Evolutionary conservation across 2,329 filamentous ascomycete genomes (phyloP).

Genomic region (Corynespora cassiicola): DNA sequence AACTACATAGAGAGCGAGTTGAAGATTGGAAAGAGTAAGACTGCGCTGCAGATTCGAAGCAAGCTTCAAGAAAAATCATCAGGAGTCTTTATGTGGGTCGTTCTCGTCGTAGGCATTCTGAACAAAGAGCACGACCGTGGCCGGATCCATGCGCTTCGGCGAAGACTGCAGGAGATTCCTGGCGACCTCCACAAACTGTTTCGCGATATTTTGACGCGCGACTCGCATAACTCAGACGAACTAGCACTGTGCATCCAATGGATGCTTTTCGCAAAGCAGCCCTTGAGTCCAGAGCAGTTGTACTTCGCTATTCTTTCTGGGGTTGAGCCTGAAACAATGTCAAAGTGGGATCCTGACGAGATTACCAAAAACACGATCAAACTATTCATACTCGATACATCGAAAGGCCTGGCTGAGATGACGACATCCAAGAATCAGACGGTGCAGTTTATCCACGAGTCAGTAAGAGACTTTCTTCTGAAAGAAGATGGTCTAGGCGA

Average conservation of each 20-base stretch:
- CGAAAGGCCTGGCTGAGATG: conserved; percentile 20
- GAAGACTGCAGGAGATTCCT: conserved; percentile 30
- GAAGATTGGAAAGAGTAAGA: conserved; percentile 16
- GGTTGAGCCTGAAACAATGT: conserved; percentile 6
- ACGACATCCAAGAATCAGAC: conserved; percentile 18
- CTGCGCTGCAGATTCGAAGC: conserved; percentile 18
- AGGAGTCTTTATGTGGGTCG: conserved; percentile 21
- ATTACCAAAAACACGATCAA: conserved; percentile 12
- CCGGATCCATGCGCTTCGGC: conserved; percentile 31
- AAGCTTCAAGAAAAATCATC: conserved; percentile 42
- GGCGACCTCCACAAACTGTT: conserved; percentile 9
- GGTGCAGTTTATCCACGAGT: conserved; percentile 32
- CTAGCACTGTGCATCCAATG: conserved; percentile 8
- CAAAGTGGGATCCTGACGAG: conserved; percentile 12
- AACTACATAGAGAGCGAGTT: conserved; percentile 20
- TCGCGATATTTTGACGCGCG: conserved; percentile 8
- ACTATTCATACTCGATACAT: conserved; percentile 19
- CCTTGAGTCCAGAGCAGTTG: conserved; percentile 11
- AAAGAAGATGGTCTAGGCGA: conserved; percentile 32
- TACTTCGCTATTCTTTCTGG: conserved; percentile 15
- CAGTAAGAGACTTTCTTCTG: conserved; percentile 44
- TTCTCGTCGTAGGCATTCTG: conserved; percentile 52
- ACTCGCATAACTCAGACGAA: conserved; percentile 5
- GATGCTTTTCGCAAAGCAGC: conserved; percentile 8
- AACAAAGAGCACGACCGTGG: conserved; percentile 46